Evolutionary conservation across 805 yeast species (phyloP).

Genomic region (Lachancea lanzarotensis): DNA sequence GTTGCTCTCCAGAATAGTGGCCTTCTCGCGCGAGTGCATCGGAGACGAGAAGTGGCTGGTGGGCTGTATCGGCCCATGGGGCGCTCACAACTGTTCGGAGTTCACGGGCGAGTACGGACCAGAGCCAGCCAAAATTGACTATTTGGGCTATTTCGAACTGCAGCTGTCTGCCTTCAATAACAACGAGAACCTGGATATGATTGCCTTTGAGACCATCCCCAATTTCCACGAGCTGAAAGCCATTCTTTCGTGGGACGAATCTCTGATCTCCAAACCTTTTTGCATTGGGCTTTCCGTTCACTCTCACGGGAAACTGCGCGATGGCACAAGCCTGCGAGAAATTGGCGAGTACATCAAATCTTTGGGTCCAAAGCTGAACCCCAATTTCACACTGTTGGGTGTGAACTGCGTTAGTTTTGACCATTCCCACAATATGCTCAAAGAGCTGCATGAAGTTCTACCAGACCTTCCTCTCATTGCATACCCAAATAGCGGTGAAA

Average conservation of each 20-base stretch:
- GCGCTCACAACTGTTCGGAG: constrained; percentile 63
- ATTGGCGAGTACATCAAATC: constrained; percentile 24
- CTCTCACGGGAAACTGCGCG: constrained; percentile 37
- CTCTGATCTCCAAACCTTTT: constrained; percentile 36
- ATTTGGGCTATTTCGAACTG: constrained; percentile 28
- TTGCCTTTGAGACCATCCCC: constrained; percentile 73
- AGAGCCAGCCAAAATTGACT: constrained; percentile 23
- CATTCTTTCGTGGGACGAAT: constrained; percentile 36
- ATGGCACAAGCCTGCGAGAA: constrained; percentile 40
- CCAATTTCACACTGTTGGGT: constrained; percentile 47
- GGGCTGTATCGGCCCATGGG: constrained; percentile 75
- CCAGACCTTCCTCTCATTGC: constrained; percentile 40
- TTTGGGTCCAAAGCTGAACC: constrained; percentile 16
- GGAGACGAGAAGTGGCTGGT: constrained; percentile 21
- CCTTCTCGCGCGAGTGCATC: constrained; percentile 19
- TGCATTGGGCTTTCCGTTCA: constrained; percentile 41
- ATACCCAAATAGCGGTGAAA: constrained; percentile 75
- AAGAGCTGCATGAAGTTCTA: constrained; percentile 14
- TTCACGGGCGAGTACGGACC: constrained; percentile 60
- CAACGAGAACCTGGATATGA: constrained; percentile 42
- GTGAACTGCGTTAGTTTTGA: constrained; percentile 58
- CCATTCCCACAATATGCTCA: constrained; percentile 37
- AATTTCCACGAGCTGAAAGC: constrained; percentile 49
- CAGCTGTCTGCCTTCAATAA: constrained; percentile 46
- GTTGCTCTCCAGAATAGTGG: constrained; percentile 19